A percentile compares a stretch with the other conserved stretches of the same genome.
These are phyloP conservation scores for Orbilia ellipsospora DNA, from an alignment of 2,329 filamentous ascomycete genomes.

Conservation along the genomic window DNA sequence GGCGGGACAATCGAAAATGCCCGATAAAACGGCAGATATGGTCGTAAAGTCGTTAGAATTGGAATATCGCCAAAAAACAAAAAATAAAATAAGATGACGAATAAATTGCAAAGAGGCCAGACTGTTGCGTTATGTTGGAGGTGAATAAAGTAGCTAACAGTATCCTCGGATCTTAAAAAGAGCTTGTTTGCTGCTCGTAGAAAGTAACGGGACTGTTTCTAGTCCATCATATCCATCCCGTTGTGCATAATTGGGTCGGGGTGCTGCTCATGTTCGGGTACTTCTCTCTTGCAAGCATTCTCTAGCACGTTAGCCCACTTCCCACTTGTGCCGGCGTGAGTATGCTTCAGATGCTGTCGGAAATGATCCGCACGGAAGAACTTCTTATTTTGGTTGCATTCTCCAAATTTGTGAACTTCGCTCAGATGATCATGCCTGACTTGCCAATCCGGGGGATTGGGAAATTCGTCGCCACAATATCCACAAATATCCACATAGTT, in stretches of 20 bases:
- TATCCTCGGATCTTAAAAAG: no score
- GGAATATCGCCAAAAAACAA: background rate
- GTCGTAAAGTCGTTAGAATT: background rate
- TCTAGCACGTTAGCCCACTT: constrained; percentile 99
- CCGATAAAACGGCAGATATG: background rate
- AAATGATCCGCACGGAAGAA: constrained; percentile 98
- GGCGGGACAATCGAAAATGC: background rate
- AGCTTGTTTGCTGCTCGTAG: background rate
- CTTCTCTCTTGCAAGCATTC: constrained; percentile 90
- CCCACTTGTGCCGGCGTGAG: constrained; percentile 92
- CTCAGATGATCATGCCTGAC: constrained; percentile 86
- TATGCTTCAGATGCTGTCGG: constrained; percentile 97
- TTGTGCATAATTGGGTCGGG: constrained; percentile 43
- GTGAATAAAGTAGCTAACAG: no score
- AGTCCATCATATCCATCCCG: constrained; percentile 50
- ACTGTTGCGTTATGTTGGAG: no score
- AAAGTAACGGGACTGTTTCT: background rate
- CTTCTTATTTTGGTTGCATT: constrained; percentile 98
- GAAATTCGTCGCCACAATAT: constrained; percentile 94
- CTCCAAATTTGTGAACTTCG: constrained; percentile 92
- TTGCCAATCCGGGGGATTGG: constrained; percentile 89
- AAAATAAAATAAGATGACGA: background rate
- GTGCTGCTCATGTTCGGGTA: constrained; percentile 69
- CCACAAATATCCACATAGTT: constrained; percentile 84
- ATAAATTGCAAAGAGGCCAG: no score